These are phyloP conservation scores for Fusarium papillatum DNA, from an alignment of 2,329 filamentous ascomycete species.

Conservation along the genomic window DNA sequence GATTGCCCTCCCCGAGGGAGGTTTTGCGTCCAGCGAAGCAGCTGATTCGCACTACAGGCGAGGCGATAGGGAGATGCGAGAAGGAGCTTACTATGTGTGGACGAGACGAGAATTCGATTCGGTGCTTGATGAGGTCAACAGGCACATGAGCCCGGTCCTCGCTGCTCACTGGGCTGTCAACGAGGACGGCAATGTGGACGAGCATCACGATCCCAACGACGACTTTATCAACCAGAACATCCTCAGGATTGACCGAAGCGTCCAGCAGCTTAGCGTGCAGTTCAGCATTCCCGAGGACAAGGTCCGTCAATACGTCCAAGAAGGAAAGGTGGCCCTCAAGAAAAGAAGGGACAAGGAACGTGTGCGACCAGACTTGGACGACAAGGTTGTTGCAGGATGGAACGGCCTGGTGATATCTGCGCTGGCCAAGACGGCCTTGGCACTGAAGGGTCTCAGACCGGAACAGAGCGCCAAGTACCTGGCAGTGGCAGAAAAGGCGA, in stretches of 20 bases:
- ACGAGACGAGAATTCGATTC: slow-evolving; percentile 87
- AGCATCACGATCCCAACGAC: slow-evolving; percentile 88
- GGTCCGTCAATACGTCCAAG: slow-evolving; percentile 75
- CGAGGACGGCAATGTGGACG: slow-evolving; percentile 87
- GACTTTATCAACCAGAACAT: slow-evolving; percentile 97
- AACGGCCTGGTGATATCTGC: slow-evolving; percentile 91
- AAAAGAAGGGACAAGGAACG: slow-evolving; percentile 81
- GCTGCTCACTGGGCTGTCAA: slow-evolving; percentile 89
- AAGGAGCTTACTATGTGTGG: slow-evolving; percentile 97
- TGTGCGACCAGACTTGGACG: slow-evolving; percentile 83
- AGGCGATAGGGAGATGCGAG: slow-evolving; percentile 85
- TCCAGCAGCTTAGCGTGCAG: slow-evolving; percentile 78
- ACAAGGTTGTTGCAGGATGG: slow-evolving; percentile 89
- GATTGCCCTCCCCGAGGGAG: slow-evolving; percentile 77
- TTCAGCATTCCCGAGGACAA: slow-evolving; percentile 80
- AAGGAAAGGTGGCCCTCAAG: slow-evolving; percentile 77
- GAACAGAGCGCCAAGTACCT: slow-evolving; percentile 73
- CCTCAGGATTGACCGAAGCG: slow-evolving; percentile 77
- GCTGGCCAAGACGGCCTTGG: slow-evolving; percentile 80
- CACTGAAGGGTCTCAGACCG: slow-evolving; percentile 72
- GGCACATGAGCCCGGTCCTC: slow-evolving; percentile 77
- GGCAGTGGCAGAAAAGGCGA: slow-evolving; percentile 75
- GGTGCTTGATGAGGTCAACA: slow-evolving; percentile 67
- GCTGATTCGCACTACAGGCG: slow-evolving; percentile 84
- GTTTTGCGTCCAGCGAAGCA: slow-evolving; percentile 90